Base-by-base conservation (phyloP, 1,284 basidiomycete genomes). In the Ustilago cynodontis region DNA sequence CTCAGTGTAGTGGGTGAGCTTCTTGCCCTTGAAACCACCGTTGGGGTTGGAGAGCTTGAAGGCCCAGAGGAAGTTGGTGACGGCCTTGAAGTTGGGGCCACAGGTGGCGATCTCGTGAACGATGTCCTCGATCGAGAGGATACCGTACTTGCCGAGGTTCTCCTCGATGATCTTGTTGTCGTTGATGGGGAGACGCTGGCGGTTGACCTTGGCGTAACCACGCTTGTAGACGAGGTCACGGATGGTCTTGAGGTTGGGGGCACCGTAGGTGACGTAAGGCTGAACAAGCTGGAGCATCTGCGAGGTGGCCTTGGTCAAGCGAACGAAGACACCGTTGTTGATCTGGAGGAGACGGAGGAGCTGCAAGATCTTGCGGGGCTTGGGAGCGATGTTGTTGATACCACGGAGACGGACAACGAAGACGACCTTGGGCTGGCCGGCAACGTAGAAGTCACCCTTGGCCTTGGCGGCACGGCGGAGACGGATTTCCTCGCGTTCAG, bases 21-120 rank as follows among this genome's bases (percentile, higher is more conserved):
- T 99, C 87, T 94, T 91, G 86, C 90, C 91, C 88, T 93, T 92
- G 95, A 94, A 99, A 85, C 97, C 97, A 82, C 97, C 96, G 84
- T 91, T 98, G 69, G 97, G 95, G 92, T 98, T 98, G 82, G 94
- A 97, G 76, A 99, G 93, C 88, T 99, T 98, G 92, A 99, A 98
- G 31, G 97, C 95, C 95, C 96, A 98, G 67, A 99, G 91, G 91
- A 95, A 94, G 71, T 85, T 76, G 87, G 87, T 82, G 61, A 91
- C 93, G 90, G 96, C 94, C 90, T 98, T 98, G 91, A 99, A 99
- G 91, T 98, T 94, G 86, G 96, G 96, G 85, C 96, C 97, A 77
- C 91, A 91, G 71, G 94, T 96, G 88, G 91, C 90, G 84, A 99
- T 96, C 89, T 99, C 96, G 90, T 98, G 95, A 60, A 99, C 93